Base-by-base conservation (phyloP, 768 basidiomycete species). In the Galerina sulciceps region DNA sequence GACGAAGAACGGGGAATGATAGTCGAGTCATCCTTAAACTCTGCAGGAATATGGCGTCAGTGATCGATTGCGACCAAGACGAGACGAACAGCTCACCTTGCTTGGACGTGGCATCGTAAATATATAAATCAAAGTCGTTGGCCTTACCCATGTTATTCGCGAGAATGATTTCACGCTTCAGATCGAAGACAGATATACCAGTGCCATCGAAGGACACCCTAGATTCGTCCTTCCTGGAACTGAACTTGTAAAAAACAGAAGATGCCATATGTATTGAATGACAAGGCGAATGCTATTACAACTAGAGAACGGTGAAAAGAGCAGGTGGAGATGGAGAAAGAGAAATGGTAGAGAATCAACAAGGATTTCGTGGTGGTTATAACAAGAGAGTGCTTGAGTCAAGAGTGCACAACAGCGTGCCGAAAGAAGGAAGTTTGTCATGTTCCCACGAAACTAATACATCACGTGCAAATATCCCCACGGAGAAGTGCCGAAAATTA, bases 221-320 rank as follows among this genome's bases (percentile, higher is more conserved):
- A 57, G 94, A 95, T 76, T 99, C 96, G 79, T 92, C 89, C 79
- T 85, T 93, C 73, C 93, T 90, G 65, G 94, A 94, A 74, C 88
- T 93, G 89, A 97, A 99, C 79, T 90, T 91, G 88, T 96, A 98
- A 79, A 94, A 97, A 73, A 98, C 94, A 77, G 93, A 94, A 70
- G 95, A 96, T 69, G 92, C 86, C 93, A 76, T 77, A 71, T 72
- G 68, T 76, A 76, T 78, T 74, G 73, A 71, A 70, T 71, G 66
- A 75, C 72, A 75, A 67, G 64, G 65, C 60, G 69, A 51, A 55
- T 46, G 67, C 66, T 69, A 69, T 55, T 67, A 64, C 58, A 69
- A 67, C 65, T 65, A 67, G 65, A 57, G 42, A 58, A 64, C 48
- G 54, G 51, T 26, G 22, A 22, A 22, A 5, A 22, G 20, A 40